A percentile compares a stretch with the other conserved stretches of the same genome.
Conservation (phyloP, 345 rosid species). For the Salix arbutifolia region DNA sequence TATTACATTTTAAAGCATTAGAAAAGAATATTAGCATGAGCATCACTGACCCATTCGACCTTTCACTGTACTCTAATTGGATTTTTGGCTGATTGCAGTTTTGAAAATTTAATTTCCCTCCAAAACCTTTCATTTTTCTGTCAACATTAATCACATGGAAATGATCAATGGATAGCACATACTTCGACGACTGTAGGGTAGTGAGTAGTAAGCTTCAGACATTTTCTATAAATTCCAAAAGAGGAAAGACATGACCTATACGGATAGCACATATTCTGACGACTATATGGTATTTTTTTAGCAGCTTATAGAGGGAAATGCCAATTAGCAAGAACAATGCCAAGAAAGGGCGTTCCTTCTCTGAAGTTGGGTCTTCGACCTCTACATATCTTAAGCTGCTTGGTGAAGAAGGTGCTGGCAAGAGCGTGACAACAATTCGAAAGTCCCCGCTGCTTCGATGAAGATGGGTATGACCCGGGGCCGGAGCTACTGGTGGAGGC, state of each 20-base stretch:
- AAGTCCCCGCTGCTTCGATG: constrained; percentile 7
- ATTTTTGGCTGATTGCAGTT: not conserved
- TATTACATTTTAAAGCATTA: not conserved
- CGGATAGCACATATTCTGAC: no score
- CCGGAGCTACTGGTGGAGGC: no score
- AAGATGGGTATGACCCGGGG: not conserved
- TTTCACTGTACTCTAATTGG: not conserved
- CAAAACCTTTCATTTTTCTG: not conserved
- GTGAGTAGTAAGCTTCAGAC: not conserved
- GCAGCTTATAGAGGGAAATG: not conserved
- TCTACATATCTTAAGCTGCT: not conserved
- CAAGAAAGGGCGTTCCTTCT: not conserved
- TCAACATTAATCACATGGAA: not conserved
- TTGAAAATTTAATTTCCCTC: not conserved
- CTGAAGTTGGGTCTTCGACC: constrained; percentile 4
- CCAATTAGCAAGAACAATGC: not conserved
- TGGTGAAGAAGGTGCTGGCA: not conserved
- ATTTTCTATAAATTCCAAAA: not conserved
- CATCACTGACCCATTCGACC: not conserved
- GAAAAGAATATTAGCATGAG: no score
- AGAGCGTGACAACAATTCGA: not conserved
- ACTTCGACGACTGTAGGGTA: not conserved
- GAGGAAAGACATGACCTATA: not conserved
- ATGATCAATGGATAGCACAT: not conserved
- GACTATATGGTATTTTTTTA: no score